These are phyloP conservation scores for Balamuthia mandrillaris DNA, from an alignment of 208 protist genomes.

Conservation along the genomic window DNA sequence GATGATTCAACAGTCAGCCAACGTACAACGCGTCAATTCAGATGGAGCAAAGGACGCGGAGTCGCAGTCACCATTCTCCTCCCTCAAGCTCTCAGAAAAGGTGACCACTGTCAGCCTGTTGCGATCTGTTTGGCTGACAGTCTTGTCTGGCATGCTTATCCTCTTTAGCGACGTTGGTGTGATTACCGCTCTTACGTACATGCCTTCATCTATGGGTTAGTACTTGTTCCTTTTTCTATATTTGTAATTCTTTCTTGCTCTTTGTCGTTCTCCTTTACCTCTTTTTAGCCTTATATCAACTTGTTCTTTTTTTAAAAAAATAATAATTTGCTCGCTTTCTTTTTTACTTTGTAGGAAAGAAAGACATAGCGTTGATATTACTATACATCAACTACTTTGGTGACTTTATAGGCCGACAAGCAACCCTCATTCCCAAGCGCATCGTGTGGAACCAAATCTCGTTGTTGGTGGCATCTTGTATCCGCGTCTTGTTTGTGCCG, in stretches of 20 bases:
- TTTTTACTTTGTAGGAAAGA: neutral
- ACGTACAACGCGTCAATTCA: too few relatives aligned
- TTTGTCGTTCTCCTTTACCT: neutral
- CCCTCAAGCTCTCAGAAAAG: too few relatives aligned
- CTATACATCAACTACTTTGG: conserved; percentile 24
- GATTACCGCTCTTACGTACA: neutral
- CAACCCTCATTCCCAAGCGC: conserved; percentile 5
- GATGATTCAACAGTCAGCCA: too few relatives aligned
- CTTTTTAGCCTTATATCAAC: neutral
- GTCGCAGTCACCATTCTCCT: too few relatives aligned
- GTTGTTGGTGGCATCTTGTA: neutral
- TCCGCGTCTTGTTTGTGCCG: conserved; percentile 8
- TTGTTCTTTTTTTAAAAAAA: neutral
- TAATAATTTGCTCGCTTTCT: neutral
- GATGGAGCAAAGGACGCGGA: too few relatives aligned
- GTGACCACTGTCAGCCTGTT: too few relatives aligned
- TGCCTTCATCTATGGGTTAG: neutral
- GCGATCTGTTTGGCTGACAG: conserved; percentile 10
- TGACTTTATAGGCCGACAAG: conserved; percentile 13
- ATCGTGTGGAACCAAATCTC: conserved; percentile 12
- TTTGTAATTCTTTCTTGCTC: neutral
- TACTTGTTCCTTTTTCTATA: too few relatives aligned
- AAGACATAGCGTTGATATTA: neutral
- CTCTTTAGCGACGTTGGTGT: conserved; percentile 3
- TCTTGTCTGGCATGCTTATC: neutral